Base-by-base conservation (phyloP, 2,329 filamentous ascomycete species). In the Dothiorella sarmentorum region DNA sequence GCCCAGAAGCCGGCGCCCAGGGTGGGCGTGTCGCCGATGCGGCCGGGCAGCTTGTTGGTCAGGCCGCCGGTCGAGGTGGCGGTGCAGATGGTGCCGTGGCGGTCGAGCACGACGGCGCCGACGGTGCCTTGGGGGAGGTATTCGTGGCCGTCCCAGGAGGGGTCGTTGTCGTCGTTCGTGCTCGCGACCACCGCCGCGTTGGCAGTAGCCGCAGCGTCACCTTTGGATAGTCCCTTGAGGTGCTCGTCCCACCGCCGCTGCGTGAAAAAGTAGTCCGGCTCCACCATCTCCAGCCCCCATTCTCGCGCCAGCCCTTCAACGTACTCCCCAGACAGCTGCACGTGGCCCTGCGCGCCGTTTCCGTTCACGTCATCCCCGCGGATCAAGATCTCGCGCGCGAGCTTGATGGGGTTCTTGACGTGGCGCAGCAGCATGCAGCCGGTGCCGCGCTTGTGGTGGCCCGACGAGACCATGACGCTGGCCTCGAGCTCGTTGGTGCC, bases 1-100 rank as follows among this genome's bases (percentile, higher is more conserved):
- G 91, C 90, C 90, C 91, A 96, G 72, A 91, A 96, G 0, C 91
- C 91, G 0, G 91, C 88, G 0, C 91, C 91, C 0, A 91, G 76
- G 0, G 87, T 88, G 0, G 91, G 91, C 10, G 91, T 96, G 69
- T 96, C 91, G 0, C 91, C 91, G 62, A 96, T 87, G 18, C 91
- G 80, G 0, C 91, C 91, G 0, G 89, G 89, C 57, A 93, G 75
- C 76, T 96, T 96, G 71, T 96, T 96, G 20, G 91, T 96, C 71
- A 96, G 71, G 0, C 91, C 91, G 4, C 91, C 91, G 0, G 83
- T 86, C 33, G 80, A 84, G 0, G 84, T 86, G 3, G 84, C 84
- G 44, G 79, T 80, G 56, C 89, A 91, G 3, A 95, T 72, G 3
- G 88, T 84, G 0, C 91, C 91, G 38, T 85, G 82, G n/a, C 76